phyloP scores from a whole-genome alignment of 257 asterid species.

The Solanum gandarillasii region DNA sequence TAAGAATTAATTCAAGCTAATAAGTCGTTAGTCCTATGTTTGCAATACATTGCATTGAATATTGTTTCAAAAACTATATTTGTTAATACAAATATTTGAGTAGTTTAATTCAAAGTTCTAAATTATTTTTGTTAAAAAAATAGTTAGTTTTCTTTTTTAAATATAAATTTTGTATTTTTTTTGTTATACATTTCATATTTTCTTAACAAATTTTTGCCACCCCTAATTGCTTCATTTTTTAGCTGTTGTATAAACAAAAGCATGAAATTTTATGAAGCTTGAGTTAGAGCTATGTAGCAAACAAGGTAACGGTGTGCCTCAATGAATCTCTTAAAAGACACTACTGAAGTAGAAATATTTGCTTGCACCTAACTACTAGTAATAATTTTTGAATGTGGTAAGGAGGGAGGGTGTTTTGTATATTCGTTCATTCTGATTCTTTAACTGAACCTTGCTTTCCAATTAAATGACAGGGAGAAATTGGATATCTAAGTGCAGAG shows the following conservation, averaged over 20 bases:
- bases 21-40: background rate
- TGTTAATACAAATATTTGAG: background rate
- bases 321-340: background rate
- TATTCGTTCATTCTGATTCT: background rate
- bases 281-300: background rate
- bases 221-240: background rate
- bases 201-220: background rate
- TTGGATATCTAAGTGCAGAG: conserved; percentile 37
- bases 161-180: background rate
- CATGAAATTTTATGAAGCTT: background rate
- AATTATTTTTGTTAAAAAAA: background rate
- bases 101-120: background rate
- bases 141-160: background rate
- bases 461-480: conserved; percentile 43
- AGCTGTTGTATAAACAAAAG: background rate
- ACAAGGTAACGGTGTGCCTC: background rate
- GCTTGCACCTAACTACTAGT: background rate
- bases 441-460: background rate
- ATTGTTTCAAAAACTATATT: background rate
- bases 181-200: background rate
- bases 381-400: background rate
- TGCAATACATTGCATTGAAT: background rate
- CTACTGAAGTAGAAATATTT: background rate
- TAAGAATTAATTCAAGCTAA: background rate
- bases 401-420: background rate